Base-by-base conservation (phyloP, 345 rosid species). In the Brassica rapa region DNA sequence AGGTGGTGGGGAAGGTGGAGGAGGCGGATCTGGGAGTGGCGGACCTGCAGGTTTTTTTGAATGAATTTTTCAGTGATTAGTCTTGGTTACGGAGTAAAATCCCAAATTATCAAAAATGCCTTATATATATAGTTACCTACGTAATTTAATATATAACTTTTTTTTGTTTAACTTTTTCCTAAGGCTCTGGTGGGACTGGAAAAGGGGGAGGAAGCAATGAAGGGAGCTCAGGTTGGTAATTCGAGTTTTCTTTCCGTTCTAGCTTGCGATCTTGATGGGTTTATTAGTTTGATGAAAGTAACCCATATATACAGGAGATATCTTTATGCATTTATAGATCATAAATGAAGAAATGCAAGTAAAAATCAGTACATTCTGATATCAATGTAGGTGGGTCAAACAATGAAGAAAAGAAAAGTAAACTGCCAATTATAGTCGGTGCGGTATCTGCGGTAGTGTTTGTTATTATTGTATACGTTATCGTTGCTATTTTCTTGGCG, bases 401-500 rank as follows among this genome's bases (percentile, higher is more conserved):
- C 15, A 70, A 15, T 0, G 65, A 59, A 15, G 62, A 2, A 25
- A 77, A 70, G 49, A 70, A 2, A 4, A 70, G 60, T 77, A 70
- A 29, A 8, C 11, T 64, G 33, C 76, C 71, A 53, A 63, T 39
- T 53, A 77, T 77, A 63, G 5, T 77, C 24, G 81, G 81, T 12
- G 76, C 4, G 6, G 41, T 77, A 55, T 7, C 12, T 0, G 66
- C 76, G 0, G 49, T 19, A 4, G 71, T 25, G 1, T 24, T 70
- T 70, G 11, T 57, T 35, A 0, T 64, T 4, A 1, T 64, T 2
- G 76, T 33, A 0, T 55, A 1, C 2, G 66, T 19, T 11, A 21
- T 53, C 33, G 7, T 70, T 3, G 16, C 66, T 37, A 15, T 71
- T 2, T 6, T 27, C 71, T 37, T 71, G 19, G 0, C 5, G 0